These are phyloP conservation scores for Pseudogymnoascus sp. DNA, from an alignment of 2,329 filamentous ascomycete species.

Conservation along the genomic window DNA sequence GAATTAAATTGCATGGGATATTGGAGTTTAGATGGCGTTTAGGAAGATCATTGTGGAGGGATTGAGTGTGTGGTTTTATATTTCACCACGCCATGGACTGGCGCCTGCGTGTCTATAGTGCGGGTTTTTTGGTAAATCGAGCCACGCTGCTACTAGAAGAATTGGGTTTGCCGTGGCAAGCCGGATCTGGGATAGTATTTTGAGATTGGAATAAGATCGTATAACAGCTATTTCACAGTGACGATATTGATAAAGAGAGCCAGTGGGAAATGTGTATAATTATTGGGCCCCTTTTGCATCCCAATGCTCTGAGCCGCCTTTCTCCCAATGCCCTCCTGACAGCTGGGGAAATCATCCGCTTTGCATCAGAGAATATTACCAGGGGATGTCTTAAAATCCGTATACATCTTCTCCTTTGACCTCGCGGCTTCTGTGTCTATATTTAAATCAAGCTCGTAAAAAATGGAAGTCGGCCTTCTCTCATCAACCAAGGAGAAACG, in stretches of 20 bases:
- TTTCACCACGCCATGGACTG: background rate
- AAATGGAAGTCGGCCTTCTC: too few relatives aligned
- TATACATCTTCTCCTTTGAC: too few relatives aligned
- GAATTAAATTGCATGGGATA: constrained; percentile 8
- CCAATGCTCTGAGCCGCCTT: background rate
- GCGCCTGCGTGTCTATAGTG: background rate
- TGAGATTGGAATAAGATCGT: constrained; percentile 2
- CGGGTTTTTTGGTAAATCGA: background rate
- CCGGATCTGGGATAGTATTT: constrained; percentile 8
- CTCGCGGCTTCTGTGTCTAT: too few relatives aligned
- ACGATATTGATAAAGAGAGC: background rate
- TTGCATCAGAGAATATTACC: too few relatives aligned
- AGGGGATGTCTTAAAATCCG: too few relatives aligned
- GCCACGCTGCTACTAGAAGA: background rate
- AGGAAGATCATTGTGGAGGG: background rate
- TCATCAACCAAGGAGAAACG: too few relatives aligned
- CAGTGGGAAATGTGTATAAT: background rate
- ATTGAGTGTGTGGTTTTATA: background rate
- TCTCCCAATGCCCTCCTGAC: background rate
- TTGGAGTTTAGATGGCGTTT: constrained; percentile 6
- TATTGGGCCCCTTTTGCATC: background rate
- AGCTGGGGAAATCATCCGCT: too few relatives aligned
- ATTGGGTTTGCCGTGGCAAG: background rate
- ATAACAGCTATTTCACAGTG: background rate
- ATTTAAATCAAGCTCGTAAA: too few relatives aligned